Conservation (phyloP, 495 filamentous ascomycete genomes). For the Pseudevernia furfuracea region DNA sequence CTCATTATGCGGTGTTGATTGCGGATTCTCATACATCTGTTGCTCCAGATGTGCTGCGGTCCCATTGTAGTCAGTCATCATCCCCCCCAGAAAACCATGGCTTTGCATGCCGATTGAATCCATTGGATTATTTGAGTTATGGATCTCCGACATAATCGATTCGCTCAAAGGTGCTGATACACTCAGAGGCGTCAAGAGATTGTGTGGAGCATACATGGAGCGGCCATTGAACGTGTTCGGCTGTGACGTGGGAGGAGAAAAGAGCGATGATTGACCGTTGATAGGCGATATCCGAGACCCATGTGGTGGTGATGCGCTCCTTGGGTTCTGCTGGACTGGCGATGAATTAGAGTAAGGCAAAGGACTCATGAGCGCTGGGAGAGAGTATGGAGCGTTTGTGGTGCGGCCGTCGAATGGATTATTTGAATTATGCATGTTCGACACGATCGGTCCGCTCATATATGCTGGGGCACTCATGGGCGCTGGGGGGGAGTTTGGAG, state of each 20-base stretch:
- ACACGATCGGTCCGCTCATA: constrained; percentile 56
- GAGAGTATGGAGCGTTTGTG: too few species aligned
- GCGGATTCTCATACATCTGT: constrained; percentile 43
- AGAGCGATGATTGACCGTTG: constrained; percentile 40
- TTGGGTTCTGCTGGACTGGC: constrained; percentile 51
- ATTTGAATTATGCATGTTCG: constrained; percentile 66
- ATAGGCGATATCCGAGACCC: constrained; percentile 47
- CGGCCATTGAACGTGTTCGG: constrained; percentile 38
- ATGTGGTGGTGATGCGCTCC: constrained; percentile 43
- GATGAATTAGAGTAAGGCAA: constrained; percentile 30
- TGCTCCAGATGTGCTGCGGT: constrained; percentile 47
- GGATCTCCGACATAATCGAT: constrained; percentile 69
- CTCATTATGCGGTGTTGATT: constrained; percentile 52
- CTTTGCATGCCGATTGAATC: constrained; percentile 58
- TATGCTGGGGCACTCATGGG: constrained; percentile 30
- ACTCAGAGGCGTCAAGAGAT: constrained; percentile 29
- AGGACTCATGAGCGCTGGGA: too few species aligned
- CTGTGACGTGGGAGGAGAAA: constrained; percentile 40
- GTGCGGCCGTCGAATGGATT: too few species aligned
- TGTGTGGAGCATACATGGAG: constrained; percentile 47
- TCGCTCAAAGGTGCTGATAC: constrained; percentile 43
- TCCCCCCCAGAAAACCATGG: constrained; percentile 29
- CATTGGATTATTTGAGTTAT: constrained; percentile 61
- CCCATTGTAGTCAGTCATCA: constrained; percentile 46
- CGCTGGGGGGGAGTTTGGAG: constrained; percentile 48